phyloP scores from a whole-genome alignment of 2,329 filamentous ascomycete genomes.

The Nothophoma quercina region DNA sequence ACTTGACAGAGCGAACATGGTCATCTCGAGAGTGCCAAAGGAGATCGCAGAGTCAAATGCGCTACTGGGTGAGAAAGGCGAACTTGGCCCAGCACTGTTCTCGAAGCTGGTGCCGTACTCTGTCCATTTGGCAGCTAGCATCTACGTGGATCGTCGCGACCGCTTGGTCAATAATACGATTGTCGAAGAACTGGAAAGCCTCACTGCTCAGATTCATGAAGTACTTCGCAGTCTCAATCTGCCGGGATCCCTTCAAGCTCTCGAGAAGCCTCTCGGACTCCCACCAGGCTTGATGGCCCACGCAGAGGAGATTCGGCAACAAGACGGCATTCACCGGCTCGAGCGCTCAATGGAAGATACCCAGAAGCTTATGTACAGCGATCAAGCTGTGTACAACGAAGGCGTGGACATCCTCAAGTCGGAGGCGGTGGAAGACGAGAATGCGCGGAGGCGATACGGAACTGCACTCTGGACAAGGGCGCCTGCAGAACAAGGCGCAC shows the following conservation, averaged over 20 bases:
- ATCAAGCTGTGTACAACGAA: constrained; percentile 81
- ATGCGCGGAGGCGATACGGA: constrained; percentile 77
- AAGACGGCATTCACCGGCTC: constrained; percentile 81
- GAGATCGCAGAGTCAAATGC: constrained; percentile 83
- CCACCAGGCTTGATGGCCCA: constrained; percentile 86
- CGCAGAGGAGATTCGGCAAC: constrained; percentile 91
- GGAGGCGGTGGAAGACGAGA: constrained; percentile 84
- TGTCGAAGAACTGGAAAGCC: constrained; percentile 80
- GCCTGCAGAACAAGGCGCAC: constrained; percentile 72
- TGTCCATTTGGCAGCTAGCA: constrained; percentile 92
- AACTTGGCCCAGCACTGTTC: constrained; percentile 86
- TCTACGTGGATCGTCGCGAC: constrained; percentile 91
- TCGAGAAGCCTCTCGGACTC: constrained; percentile 92
- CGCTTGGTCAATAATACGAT: constrained; percentile 89
- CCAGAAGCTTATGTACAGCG: constrained; percentile 83
- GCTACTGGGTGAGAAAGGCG: constrained; percentile 78
- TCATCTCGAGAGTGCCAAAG: constrained; percentile 76
- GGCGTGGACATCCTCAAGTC: constrained; percentile 78
- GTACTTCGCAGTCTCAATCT: constrained; percentile 83
- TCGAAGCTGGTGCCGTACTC: constrained; percentile 93
- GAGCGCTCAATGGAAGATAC: constrained; percentile 86
- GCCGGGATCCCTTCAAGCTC: constrained; percentile 88
- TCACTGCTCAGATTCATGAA: constrained; percentile 82
- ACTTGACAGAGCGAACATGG: constrained; percentile 90
- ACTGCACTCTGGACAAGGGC: constrained; percentile 84